Conservation (phyloP, 2,329 filamentous ascomycete genomes). For the Coniella vitis region DNA sequence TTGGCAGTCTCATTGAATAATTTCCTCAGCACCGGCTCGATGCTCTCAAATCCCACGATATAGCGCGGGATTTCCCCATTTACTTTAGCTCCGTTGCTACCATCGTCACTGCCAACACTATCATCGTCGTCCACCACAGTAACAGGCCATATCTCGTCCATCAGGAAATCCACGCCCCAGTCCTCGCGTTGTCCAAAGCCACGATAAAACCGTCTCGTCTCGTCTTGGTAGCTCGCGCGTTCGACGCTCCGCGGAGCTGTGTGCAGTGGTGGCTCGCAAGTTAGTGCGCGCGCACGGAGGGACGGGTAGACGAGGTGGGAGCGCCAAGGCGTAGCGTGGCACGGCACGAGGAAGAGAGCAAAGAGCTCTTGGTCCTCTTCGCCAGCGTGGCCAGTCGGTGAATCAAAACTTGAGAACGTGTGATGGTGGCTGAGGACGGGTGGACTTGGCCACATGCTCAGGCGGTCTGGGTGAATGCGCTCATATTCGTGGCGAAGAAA, state of each 20-base stretch:
- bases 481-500: conserved; percentile 73
- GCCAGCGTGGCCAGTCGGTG: conserved; percentile 16
- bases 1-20: conserved; percentile 36
- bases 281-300: conserved; percentile 75
- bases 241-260: conserved; percentile 51
- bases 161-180: conserved; percentile 43
- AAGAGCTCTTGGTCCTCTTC: conserved; percentile 42
- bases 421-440: conserved; percentile 12
- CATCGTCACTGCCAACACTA: no score
- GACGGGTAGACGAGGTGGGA: conserved; percentile 72
- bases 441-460: conserved; percentile 23
- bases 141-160: conserved; percentile 41
- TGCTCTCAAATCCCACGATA: conserved; percentile 54
- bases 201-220: conserved; percentile 86
- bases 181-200: conserved; percentile 31
- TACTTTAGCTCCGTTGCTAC: conserved; percentile 3
- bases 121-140: background rate
- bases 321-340: conserved; percentile 93
- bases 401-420: conserved; percentile 21
- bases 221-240: conserved; percentile 69
- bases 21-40: conserved; percentile 39
- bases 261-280: conserved; percentile 81
- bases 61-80: conserved; percentile 40
- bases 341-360: conserved; percentile 85
- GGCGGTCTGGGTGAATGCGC: conserved; percentile 39